A percentile compares a stretch with the other conserved stretches of the same genome.
Evolutionary conservation across 1,139 yeast genomes (phyloP).

Genomic region (Pichia sp.): DNA sequence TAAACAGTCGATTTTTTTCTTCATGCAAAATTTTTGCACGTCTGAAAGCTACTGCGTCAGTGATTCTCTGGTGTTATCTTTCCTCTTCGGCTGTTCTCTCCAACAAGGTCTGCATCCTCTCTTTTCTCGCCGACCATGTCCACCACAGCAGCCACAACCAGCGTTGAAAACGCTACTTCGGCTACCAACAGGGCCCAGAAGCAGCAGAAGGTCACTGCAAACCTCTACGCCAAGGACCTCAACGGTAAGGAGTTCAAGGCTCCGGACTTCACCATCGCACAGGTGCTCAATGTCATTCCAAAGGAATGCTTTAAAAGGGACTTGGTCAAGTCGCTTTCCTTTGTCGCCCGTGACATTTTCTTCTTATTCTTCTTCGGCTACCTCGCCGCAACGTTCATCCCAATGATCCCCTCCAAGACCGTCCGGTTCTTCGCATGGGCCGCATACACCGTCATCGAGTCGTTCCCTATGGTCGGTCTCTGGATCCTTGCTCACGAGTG

Average conservation of each 20-base stretch:
- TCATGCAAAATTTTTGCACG: too few species aligned
- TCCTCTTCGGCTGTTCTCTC: too few species aligned
- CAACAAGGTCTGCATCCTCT: background rate
- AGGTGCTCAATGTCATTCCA: constrained; percentile 68
- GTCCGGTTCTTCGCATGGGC: constrained; percentile 55
- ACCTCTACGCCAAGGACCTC: constrained; percentile 48
- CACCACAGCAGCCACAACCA: background rate
- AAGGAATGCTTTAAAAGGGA: constrained; percentile 71
- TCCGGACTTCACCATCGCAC: constrained; percentile 72
- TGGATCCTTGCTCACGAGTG: constrained; percentile 92
- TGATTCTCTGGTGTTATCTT: too few species aligned
- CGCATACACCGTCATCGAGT: constrained; percentile 28
- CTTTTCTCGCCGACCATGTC: background rate
- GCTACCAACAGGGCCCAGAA: background rate
- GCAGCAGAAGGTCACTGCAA: constrained; percentile 11
- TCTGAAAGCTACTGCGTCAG: too few species aligned
- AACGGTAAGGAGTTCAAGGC: constrained; percentile 63
- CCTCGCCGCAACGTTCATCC: constrained; percentile 52
- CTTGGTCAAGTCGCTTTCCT: constrained; percentile 50
- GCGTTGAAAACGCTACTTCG: background rate
- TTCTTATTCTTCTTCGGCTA: constrained; percentile 49
- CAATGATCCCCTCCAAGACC: constrained; percentile 40
- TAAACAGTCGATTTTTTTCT: too few species aligned
- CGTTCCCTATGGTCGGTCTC: constrained; percentile 71
- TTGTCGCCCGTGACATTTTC: constrained; percentile 61